Conservation (phyloP, 148 eudicot genomes). For the Vaccinium corymbosum region DNA sequence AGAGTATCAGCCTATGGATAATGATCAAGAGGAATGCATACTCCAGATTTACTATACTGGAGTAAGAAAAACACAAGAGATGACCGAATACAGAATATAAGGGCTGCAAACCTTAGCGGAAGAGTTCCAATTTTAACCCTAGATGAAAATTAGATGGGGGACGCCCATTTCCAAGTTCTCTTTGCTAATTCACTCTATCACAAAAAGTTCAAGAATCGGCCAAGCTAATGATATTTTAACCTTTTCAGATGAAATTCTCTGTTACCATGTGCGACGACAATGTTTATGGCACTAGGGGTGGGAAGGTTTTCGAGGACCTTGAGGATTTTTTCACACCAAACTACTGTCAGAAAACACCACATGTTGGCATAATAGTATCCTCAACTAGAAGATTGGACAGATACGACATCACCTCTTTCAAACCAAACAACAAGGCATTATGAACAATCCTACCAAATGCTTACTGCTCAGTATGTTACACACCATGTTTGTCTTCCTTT, state of each 20-base stretch:
- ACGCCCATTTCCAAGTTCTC: not conserved
- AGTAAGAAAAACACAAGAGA: not conserved
- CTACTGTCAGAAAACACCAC: not conserved
- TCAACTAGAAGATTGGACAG: not conserved
- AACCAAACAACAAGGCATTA: not conserved
- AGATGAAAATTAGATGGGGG: not conserved
- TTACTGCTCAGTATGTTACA: not conserved
- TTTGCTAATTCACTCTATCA: not conserved
- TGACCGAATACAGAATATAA: not conserved
- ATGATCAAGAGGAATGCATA: not conserved
- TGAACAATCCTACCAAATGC: not conserved
- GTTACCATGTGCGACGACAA: not conserved
- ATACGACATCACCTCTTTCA: not conserved
- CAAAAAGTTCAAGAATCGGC: not conserved
- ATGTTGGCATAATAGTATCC: not conserved
- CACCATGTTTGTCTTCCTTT: not conserved
- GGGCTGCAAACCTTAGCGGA: not conserved
- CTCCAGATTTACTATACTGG: not conserved
- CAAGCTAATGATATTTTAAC: constrained; percentile 1
- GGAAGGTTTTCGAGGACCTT: not conserved
- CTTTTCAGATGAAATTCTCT: not conserved
- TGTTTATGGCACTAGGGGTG: not conserved
- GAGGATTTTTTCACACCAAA: not conserved
- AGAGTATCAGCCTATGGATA: constrained; percentile 4
- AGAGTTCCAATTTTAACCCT: not conserved